Evolutionary conservation across 495 filamentous ascomycete genomes (phyloP).

Genomic region (Podospora anserina): DNA sequence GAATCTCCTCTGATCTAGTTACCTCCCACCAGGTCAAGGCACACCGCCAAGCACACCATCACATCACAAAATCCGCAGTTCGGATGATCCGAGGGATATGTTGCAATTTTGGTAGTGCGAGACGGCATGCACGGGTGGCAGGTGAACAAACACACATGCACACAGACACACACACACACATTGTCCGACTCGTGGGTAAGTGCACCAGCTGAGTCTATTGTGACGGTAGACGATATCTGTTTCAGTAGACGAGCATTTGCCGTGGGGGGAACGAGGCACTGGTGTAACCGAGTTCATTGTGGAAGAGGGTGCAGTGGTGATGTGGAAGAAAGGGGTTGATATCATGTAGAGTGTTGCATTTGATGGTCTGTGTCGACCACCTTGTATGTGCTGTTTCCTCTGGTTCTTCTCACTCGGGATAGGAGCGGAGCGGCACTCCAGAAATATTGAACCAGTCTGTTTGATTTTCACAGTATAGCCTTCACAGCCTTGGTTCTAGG

Average conservation of each 20-base stretch:
- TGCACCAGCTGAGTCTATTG: not conserved
- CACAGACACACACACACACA: not conserved
- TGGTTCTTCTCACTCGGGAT: too few relatives aligned
- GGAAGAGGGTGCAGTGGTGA: not conserved
- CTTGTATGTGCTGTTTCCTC: not conserved
- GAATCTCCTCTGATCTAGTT: not conserved
- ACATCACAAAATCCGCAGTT: not conserved
- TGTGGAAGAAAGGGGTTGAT: not conserved
- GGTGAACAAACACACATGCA: not conserved
- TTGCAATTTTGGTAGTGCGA: not conserved
- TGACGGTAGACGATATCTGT: not conserved
- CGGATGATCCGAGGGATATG: not conserved
- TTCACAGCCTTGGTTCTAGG: not conserved
- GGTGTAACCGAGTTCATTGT: not conserved
- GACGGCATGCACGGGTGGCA: not conserved
- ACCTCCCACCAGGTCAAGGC: not conserved
- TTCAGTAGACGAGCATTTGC: not conserved
- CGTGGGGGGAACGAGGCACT: not conserved
- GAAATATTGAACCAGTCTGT: not conserved
- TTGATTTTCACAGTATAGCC: not conserved
- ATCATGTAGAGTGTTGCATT: not conserved
- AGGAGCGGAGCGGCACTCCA: too few relatives aligned
- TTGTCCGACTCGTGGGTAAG: not conserved
- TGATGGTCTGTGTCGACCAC: not conserved
- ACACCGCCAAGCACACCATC: not conserved